A percentile compares a stretch with the other conserved stretches of the same genome.
Evolutionary conservation across 352 stramenopile genomes (phyloP).

Genomic region (Phytophthora fragariae): DNA sequence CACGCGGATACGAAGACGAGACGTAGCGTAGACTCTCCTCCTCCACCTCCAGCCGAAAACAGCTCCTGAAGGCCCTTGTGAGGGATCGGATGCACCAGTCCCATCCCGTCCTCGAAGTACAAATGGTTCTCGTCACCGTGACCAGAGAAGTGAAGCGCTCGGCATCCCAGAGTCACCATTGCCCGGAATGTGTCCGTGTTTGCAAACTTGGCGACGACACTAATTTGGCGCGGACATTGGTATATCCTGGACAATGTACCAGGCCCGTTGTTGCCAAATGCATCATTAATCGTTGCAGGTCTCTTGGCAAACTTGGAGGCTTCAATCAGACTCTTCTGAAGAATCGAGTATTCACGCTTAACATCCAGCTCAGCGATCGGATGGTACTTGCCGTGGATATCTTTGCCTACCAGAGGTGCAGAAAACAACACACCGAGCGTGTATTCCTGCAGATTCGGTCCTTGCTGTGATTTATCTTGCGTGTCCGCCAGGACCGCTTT

Average conservation of each 20-base stretch:
- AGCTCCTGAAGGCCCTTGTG: constrained; percentile 76
- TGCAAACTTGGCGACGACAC: constrained; percentile 94
- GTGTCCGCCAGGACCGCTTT: constrained; percentile 32
- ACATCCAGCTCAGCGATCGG: constrained; percentile 91
- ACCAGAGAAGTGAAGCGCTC: constrained; percentile 95
- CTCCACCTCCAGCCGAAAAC: constrained; percentile 60
- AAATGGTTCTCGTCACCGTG: constrained; percentile 93
- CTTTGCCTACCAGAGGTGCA: constrained; percentile 92
- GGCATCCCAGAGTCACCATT: constrained; percentile 91
- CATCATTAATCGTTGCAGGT: constrained; percentile 25
- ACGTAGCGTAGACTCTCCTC: constrained; percentile 57
- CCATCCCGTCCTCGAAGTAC: constrained; percentile 95
- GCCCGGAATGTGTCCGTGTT: constrained; percentile 94
- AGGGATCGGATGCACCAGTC: constrained; percentile 78
- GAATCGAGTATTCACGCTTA: constrained; percentile 82
- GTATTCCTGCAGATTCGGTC: constrained; percentile 73
- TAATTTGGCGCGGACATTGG: constrained; percentile 84
- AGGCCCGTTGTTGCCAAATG: constrained; percentile 20
- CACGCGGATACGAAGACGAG: constrained; percentile 87
- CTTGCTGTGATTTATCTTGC: constrained; percentile 62
- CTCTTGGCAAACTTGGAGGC: constrained; percentile 72
- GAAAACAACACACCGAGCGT: constrained; percentile 95
- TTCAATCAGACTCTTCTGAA: constrained; percentile 82
- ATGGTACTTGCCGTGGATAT: constrained; percentile 89
- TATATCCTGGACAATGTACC: constrained; percentile 49